Evolutionary conservation across 169 alveolate genomes (phyloP).

Genomic region (Cryptosporidium parvum): DNA sequence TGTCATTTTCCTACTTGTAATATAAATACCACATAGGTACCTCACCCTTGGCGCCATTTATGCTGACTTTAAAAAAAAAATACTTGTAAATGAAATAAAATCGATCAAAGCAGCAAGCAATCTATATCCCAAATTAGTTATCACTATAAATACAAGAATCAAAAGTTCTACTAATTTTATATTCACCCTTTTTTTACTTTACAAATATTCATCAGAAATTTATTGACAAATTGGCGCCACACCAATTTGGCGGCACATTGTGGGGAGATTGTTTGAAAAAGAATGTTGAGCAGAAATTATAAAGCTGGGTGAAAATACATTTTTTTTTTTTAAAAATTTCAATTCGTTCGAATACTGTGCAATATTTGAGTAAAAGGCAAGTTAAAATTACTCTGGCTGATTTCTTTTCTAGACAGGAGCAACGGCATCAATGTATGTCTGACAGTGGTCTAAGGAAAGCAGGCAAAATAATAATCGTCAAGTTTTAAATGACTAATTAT

Average conservation of each 20-base stretch:
- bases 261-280: conserved; percentile 5
- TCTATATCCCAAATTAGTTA: no score
- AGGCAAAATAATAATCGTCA: not conserved
- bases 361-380: not conserved
- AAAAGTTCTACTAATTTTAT: no score
- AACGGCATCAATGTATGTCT: not conserved
- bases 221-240: conserved; percentile 4
- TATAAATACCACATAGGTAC: not conserved
- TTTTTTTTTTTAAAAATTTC: not conserved
- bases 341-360: not conserved
- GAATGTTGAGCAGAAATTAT: not conserved
- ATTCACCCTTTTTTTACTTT: not conserved
- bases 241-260: not conserved
- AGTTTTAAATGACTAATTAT: not conserved
- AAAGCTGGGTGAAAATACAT: not conserved
- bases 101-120: no score
- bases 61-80: not conserved
- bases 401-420: not conserved
- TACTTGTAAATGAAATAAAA: not conserved
- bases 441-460: not conserved
- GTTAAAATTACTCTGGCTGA: not conserved
- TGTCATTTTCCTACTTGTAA: conserved; percentile 1
- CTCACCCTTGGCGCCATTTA: not conserved
- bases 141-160: no score
- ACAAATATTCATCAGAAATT: not conserved